Evolutionary conservation across 495 filamentous ascomycete species (phyloP).

Genomic region (Usnea hakonensis): DNA sequence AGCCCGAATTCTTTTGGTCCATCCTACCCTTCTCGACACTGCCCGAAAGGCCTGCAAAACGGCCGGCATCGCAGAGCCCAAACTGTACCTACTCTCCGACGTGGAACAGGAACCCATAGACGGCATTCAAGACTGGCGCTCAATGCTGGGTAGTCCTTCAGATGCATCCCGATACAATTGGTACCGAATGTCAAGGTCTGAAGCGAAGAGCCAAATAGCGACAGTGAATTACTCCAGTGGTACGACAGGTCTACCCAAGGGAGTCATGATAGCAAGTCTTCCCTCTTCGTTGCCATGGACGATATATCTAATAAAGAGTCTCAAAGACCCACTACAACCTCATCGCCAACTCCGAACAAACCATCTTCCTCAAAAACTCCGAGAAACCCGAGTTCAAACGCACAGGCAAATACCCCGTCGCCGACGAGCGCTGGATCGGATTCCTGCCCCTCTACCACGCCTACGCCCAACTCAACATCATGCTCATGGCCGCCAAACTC

Average conservation of each 20-base stretch:
- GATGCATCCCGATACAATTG: slow-evolving; percentile 33
- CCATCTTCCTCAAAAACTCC: slow-evolving; percentile 39
- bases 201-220: slow-evolving; percentile 41
- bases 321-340: slow-evolving; percentile 65
- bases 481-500: slow-evolving; percentile 19
- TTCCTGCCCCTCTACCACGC: slow-evolving; percentile 93
- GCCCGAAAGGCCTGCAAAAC: slow-evolving; percentile 59
- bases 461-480: slow-evolving; percentile 48
- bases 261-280: slow-evolving; percentile 57
- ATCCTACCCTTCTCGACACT: slow-evolving; percentile 49
- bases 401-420: slow-evolving; percentile 25
- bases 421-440: slow-evolving; percentile 49
- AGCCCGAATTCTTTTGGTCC: slow-evolving; percentile 70
- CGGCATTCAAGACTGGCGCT: slow-evolving; percentile 47
- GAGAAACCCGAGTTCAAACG: slow-evolving; percentile 50
- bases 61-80: slow-evolving; percentile 52
- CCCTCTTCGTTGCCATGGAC: too few relatives aligned
- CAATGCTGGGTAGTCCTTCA: slow-evolving; percentile 32
- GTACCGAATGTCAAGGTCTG: background rate
- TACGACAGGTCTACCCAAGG: slow-evolving; percentile 86
- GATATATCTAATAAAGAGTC: background rate
- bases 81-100: slow-evolving; percentile 74
- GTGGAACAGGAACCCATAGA: slow-evolving; percentile 52
- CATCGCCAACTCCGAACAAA: slow-evolving; percentile 51
- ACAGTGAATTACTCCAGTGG: slow-evolving; percentile 80